A percentile compares a stretch with the other conserved stretches of the same genome.
phyloP scores from a whole-genome alignment of 257 asterid species.

The Striga asiatica region DNA sequence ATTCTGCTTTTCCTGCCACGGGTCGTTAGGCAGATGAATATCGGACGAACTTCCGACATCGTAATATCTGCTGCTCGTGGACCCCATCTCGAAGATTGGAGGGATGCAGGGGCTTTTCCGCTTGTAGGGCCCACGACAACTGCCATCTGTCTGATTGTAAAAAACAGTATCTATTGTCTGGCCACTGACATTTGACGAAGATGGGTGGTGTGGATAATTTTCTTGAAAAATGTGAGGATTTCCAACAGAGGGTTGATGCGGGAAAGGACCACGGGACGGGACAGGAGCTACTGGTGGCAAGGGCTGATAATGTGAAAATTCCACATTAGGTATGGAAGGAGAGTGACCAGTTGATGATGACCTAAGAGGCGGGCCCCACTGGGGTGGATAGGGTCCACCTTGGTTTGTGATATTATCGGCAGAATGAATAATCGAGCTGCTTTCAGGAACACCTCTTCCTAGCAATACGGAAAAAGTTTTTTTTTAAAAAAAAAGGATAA shows the following conservation, averaged over 20 bases:
- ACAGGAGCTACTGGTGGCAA: conserved; percentile 20
- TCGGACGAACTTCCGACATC: conserved; percentile 55
- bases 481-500: background rate
- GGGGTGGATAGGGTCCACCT: conserved; percentile 30
- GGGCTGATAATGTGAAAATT: conserved; percentile 33
- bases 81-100: conserved; percentile 33
- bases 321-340: conserved; percentile 25
- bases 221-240: conserved; percentile 28
- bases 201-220: conserved; percentile 32
- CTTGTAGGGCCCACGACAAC: conserved; percentile 44
- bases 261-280: conserved; percentile 28
- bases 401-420: conserved; percentile 27
- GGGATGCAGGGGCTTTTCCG: conserved; percentile 42
- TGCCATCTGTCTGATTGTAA: conserved; percentile 26
- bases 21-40: conserved; percentile 28
- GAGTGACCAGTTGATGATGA: conserved; percentile 34
- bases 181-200: conserved; percentile 34
- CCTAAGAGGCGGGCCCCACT: conserved; percentile 14
- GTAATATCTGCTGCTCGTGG: conserved; percentile 36
- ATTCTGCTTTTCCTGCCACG: conserved; percentile 35
- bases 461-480: too few species aligned
- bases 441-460: conserved; percentile 30
- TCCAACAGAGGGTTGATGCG: conserved; percentile 27
- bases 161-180: conserved; percentile 33
- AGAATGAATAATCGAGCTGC: conserved; percentile 23